phyloP scores from a whole-genome alignment of 2,329 filamentous ascomycete species.

The Penicillium sp. region DNA sequence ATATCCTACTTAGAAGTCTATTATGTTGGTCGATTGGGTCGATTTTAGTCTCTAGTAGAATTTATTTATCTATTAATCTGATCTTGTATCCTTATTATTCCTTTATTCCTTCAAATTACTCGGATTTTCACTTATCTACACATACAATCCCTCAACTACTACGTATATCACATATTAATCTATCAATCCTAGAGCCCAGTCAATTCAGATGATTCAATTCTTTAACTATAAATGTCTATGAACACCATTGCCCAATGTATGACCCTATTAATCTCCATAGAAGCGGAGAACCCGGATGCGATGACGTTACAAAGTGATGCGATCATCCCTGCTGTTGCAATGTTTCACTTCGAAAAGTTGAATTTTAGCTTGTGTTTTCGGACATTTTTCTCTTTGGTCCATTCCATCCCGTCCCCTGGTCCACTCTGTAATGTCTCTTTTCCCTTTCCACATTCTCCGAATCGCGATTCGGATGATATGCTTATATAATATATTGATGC shows the following conservation, averaged over 20 bases:
- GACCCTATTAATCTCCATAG: background rate
- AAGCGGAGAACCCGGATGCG: conserved; percentile 24
- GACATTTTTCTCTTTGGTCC: conserved; percentile 2
- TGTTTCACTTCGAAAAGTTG: background rate
- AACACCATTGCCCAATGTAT: conserved; percentile 1
- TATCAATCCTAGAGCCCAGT: background rate
- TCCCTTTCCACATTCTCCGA: background rate
- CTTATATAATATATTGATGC: background rate
- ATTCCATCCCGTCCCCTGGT: background rate
- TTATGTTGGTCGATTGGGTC: background rate
- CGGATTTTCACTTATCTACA: background rate
- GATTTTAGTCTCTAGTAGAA: background rate
- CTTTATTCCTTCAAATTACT: background rate
- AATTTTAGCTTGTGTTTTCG: background rate
- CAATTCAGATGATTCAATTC: background rate
- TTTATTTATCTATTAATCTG: background rate
- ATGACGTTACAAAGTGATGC: conserved; percentile 27
- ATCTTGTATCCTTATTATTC: background rate
- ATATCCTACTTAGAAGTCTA: background rate
- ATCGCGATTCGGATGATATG: background rate
- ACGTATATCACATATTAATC: background rate
- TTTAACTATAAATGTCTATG: background rate
- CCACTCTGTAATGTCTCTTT: conserved; percentile 2
- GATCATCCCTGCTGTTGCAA: background rate
- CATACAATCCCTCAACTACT: background rate